Evolutionary conservation across 345 rosid species (phyloP).

Genomic region (Murraya paniculata): DNA sequence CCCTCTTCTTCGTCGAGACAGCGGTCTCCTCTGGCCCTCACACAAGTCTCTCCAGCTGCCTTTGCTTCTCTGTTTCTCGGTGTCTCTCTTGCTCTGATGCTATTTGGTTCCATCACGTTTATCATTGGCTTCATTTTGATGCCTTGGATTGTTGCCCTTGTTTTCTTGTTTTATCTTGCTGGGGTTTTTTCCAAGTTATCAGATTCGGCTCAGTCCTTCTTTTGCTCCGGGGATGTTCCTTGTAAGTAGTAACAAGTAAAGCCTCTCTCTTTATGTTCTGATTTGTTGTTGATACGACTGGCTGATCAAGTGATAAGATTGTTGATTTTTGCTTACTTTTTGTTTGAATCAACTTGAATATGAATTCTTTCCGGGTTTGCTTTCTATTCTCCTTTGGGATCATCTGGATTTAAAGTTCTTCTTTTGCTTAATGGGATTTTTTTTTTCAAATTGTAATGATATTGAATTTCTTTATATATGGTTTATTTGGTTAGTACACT

Average conservation of each 20-base stretch:
- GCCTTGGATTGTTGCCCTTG: constrained; percentile 16
- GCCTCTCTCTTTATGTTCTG: background rate
- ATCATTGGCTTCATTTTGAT: constrained; percentile 24
- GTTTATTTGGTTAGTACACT: background rate
- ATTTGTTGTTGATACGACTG: too few relatives aligned
- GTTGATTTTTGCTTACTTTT: too few relatives aligned
- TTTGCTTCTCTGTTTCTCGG: constrained; percentile 17
- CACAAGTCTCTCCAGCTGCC: constrained; percentile 17
- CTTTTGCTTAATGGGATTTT: too few relatives aligned
- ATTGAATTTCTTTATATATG: too few relatives aligned
- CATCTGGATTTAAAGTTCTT: background rate
- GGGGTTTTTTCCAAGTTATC: constrained; percentile 9
- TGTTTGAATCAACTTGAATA: background rate
- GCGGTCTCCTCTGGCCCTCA: background rate
- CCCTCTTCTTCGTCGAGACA: constrained; percentile 4
- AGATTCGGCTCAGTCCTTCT: background rate
- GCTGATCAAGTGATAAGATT: too few relatives aligned
- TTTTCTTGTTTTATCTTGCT: constrained; percentile 8
- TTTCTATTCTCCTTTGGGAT: background rate
- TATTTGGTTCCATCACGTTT: constrained; percentile 22
- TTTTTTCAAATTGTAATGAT: too few relatives aligned
- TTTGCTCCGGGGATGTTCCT: background rate
- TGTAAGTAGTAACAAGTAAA: background rate
- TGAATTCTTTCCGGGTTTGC: background rate
- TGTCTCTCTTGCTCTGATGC: constrained; percentile 19